Evolutionary conservation across 1,139 yeast genomes (phyloP), one percentile per base, ranked within the genome.

Genomic region (Saccharomyces hybrid): DNA sequence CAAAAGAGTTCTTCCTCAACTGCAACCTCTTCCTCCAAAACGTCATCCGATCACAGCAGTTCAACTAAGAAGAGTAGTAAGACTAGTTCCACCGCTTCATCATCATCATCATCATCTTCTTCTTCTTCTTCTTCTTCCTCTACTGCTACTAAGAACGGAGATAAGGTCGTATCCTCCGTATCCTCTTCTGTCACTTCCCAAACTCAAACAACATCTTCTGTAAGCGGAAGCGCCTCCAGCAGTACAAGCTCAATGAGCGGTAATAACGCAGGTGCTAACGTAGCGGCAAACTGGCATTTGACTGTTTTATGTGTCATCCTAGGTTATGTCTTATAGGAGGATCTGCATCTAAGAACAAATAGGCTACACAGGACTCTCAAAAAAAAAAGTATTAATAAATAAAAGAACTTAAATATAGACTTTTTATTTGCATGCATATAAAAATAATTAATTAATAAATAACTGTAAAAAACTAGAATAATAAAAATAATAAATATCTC

Each of bases 61-160:
- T 14, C 27, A 11, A 28, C 47, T 3, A 47, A 59, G n/a, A 32
- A 42, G 11, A 32, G 6, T 20, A 48, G 27, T 20, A 55, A 59
- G 27, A 51, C 59, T 2, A 54, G 54, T 9, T 53, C 58, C 5
- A 54, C 61, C 1, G 48, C 60, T 2, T 56, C 61, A 4, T 56
- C 63, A 5, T 47, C 59, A 5, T 47, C 59, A 0, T 56, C 63
- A 6, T 34, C 55, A 13, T 42, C 56, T 13, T 55, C 56, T 16
- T 54, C 62, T 11, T 48, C 62, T 25, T 51, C 64, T 11, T 46
- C 67, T 5, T 51, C 63, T 27, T 55, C 63, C n/a, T 50, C 69
- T 7, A 28, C 47, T 26, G 48, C 51, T 8, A 29, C 49, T 47
- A 51, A 38, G 44, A 16, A 38, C 4, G 44, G 44, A 16, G 44